Evolutionary conservation across 1,139 yeast species (phyloP), one percentile per base, ranked within the genome.

Genomic region (Blastobotrys persicus): DNA sequence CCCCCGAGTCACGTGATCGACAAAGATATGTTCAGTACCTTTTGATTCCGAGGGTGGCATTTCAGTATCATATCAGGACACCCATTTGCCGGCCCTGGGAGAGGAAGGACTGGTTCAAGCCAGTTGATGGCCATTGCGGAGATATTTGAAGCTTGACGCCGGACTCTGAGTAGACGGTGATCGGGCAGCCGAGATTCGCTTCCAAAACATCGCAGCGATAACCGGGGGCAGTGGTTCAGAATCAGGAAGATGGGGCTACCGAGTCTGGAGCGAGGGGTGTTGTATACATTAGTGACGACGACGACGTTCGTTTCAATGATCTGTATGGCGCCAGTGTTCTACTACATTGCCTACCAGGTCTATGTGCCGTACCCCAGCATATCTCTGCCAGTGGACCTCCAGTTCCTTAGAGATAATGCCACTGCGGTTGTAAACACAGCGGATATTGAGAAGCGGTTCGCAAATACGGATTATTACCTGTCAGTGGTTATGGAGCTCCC

Each of bases 401-500:
- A n/a, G 13, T 37, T 37, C 41, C 4, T n/a, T 19, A 17, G 26
- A 13, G 41, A 37, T 6, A 19, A 19, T 23, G 41, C 41, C 7
- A 9, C 23, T 18, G 47, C 43, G 7, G 42, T 34, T 20, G 32
- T 44, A 28, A 31, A 32, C 35, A 37, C 37, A 13, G 16, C 38
- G 31, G 26, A 18, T 7, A 7, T 37, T 11, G 19, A 26, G 12
- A 9, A 20, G 17, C 17, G 28, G 18, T 18, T 33, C 42, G 42
- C 28, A 14, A 12, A 44, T 1, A 57, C 58, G 13, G 59, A 59
- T 20, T 69, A 69, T 49, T 46, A 55, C 19, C 55, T 69, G 12
- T 52, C 52, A 3, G 56, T 69, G 9, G 55, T 53, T 26, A 56
- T 70, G 26, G 56, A 51, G 20, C 47, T 68, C 42, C 74, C 73